Percentiles rank a stretch among this genome's conserved stretches.
Conservation (phyloP, 345 rosid genomes). For the Turnera subulata region DNA sequence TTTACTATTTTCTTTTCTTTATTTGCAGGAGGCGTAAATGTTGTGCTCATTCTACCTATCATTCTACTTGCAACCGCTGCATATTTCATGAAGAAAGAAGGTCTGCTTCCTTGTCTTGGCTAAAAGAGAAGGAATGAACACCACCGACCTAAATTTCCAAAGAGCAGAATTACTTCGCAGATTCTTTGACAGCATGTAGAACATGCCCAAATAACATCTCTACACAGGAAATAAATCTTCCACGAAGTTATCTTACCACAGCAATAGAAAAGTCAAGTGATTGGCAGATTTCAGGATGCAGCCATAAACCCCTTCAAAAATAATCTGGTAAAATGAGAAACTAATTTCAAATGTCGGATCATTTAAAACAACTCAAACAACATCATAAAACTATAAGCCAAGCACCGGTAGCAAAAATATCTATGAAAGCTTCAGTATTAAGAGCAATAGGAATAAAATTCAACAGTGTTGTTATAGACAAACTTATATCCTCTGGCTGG, state of each 20-base stretch:
- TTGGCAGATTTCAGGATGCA: slow-evolving; percentile 89
- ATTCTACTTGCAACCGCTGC: slow-evolving; percentile 34
- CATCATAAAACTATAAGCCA: neutral
- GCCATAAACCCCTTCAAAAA: slow-evolving; percentile 98
- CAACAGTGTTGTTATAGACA: too few species aligned
- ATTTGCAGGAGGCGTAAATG: slow-evolving; percentile 36
- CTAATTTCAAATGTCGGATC: too few species aligned
- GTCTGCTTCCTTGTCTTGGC: slow-evolving; percentile 94
- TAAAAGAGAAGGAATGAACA: slow-evolving; percentile 94
- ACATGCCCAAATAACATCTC: neutral
- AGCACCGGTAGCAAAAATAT: too few species aligned
- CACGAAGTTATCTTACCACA: slow-evolving; percentile 60
- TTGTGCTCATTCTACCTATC: slow-evolving; percentile 35
- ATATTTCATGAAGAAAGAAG: too few species aligned
- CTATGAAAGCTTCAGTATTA: too few species aligned
- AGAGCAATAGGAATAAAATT: too few species aligned
- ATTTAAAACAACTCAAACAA: slow-evolving; percentile 1
- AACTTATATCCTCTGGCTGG: too few species aligned
- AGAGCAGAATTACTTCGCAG: slow-evolving; percentile 11
- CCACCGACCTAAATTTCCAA: slow-evolving; percentile 83
- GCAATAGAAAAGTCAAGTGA: slow-evolving; percentile 96
- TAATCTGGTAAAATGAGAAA: too few species aligned
- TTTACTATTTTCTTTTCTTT: neutral
- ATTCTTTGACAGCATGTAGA: neutral
- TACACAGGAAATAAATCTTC: slow-evolving; percentile 10